phyloP scores from a whole-genome alignment of 345 rosid genomes.

The Eutrema japonicum region DNA sequence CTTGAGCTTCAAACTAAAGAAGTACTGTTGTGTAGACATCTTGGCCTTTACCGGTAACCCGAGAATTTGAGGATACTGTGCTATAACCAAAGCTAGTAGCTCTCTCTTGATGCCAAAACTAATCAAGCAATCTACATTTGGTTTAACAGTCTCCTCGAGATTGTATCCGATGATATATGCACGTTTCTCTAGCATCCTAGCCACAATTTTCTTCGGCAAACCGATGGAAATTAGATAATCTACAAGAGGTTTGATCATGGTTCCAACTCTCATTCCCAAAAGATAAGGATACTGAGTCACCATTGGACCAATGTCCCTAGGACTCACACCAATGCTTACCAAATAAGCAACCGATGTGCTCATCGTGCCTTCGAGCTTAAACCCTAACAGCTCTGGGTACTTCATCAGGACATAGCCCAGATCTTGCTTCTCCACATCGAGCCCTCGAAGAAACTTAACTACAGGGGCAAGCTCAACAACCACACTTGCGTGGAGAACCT shows the following conservation, averaged over 20 bases:
- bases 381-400: slow-evolving; percentile 92
- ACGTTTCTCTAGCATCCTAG: slow-evolving; percentile 92
- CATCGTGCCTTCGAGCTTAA: slow-evolving; percentile 87
- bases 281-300: slow-evolving; percentile 87
- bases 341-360: slow-evolving; percentile 93
- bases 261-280: slow-evolving; percentile 94
- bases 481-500: slow-evolving; percentile 80
- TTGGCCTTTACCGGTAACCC: slow-evolving; percentile 89
- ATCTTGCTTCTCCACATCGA: slow-evolving; percentile 90
- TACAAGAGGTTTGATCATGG: slow-evolving; percentile 78
- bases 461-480: slow-evolving; percentile 95
- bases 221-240: slow-evolving; percentile 76
- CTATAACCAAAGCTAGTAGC: slow-evolving; percentile 58
- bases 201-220: slow-evolving; percentile 73
- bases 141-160: slow-evolving; percentile 89
- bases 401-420: slow-evolving; percentile 76
- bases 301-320: slow-evolving; percentile 95
- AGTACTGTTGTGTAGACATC: slow-evolving; percentile 84
- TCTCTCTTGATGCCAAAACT: slow-evolving; percentile 81
- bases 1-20: slow-evolving; percentile 82
- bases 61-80: slow-evolving; percentile 80
- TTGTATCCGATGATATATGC: slow-evolving; percentile 80
- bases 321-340: slow-evolving; percentile 87
- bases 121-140: slow-evolving; percentile 75
- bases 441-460: slow-evolving; percentile 82